phyloP scores from a whole-genome alignment of 768 basidiomycete species.

The Serendipita sp. region DNA sequence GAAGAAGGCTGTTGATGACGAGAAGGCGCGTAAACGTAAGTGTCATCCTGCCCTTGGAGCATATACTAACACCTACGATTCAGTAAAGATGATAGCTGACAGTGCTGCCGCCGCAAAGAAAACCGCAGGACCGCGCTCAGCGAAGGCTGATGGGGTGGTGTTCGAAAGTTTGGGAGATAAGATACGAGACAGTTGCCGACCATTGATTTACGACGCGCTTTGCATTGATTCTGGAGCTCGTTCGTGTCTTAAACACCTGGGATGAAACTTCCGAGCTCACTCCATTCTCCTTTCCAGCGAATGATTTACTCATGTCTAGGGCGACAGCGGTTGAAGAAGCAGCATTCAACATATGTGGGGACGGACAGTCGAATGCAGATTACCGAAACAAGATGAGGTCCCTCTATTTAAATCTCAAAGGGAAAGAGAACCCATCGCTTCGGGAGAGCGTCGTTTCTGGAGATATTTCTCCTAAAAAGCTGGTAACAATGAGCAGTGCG shows the following conservation, averaged over 20 bases:
- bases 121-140: slow-evolving; percentile 30
- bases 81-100: neutral
- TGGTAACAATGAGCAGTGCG: slow-evolving; percentile 69
- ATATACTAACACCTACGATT: slow-evolving; percentile 3
- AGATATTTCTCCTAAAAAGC: slow-evolving; percentile 48
- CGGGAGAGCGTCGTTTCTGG: slow-evolving; percentile 78
- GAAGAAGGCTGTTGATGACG: slow-evolving; percentile 66
- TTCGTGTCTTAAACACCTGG: slow-evolving; percentile 30
- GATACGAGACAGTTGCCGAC: slow-evolving; percentile 74
- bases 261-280: neutral
- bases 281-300: slow-evolving; percentile 30
- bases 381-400: slow-evolving; percentile 77
- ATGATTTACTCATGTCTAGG: slow-evolving; percentile 47
- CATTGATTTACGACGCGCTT: slow-evolving; percentile 84
- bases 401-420: slow-evolving; percentile 86
- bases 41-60: neutral
- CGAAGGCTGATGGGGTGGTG: slow-evolving; percentile 58
- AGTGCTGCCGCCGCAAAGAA: slow-evolving; percentile 4
- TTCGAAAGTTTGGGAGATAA: slow-evolving; percentile 43
- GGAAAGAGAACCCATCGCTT: slow-evolving; percentile 79
- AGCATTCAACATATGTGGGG: slow-evolving; percentile 32
- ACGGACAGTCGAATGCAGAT: slow-evolving; percentile 26
- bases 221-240: slow-evolving; percentile 76
- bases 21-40: slow-evolving; percentile 23
- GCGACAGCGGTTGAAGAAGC: slow-evolving; percentile 59